Base-by-base conservation (phyloP, 371 early-diverging fungal genomes). In the Apophysomyces ossiformis region DNA sequence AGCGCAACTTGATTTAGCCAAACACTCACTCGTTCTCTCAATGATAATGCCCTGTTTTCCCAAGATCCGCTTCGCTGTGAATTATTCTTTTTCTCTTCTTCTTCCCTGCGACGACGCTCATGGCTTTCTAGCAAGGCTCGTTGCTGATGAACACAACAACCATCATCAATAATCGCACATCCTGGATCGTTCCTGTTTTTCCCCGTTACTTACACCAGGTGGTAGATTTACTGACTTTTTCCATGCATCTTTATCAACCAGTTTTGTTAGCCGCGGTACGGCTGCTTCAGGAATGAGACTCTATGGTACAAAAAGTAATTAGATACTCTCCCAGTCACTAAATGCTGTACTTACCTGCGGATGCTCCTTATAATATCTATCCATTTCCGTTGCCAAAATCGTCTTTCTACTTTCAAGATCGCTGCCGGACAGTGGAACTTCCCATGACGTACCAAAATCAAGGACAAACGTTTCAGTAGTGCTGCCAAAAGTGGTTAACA, bases 241-340 rank as follows among this genome's bases (percentile, higher is more conserved):
- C 78, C 78, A 81, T 63, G 76, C 67, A 21, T 76, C 60, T 41
- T 67, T 66, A 54, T 78, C 72, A 9, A 78, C 69, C 1, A 77
- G 60, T 7, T 68, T 61, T 7, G 61, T 58, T 11, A 74, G 60
- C 35, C 69, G 72, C 5, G 81, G 81, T 63, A 81, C 67, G 21
- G 66, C 60, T 26, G 59, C 65, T 63, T 78, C 76, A n/a, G 81
- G 81, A n/a, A 81, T 68, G 59, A 62, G 61, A 60, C 68, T 73
- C 64, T 43, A 35, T 7, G 16, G 41, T 43, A 39, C 58, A 60
- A 60, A 21, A 35, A 13, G 21, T 36, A 37, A 26, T 26, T 26
- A 26, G 32, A 2, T 26, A 26, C 32, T 0, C 2, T 2, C 32
- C 32, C 1, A 26, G 32, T 2, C 32, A 26, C 32, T 41, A 58